Base-by-base conservation (phyloP, 2,329 filamentous ascomycete species). In the Alternaria sp. region DNA sequence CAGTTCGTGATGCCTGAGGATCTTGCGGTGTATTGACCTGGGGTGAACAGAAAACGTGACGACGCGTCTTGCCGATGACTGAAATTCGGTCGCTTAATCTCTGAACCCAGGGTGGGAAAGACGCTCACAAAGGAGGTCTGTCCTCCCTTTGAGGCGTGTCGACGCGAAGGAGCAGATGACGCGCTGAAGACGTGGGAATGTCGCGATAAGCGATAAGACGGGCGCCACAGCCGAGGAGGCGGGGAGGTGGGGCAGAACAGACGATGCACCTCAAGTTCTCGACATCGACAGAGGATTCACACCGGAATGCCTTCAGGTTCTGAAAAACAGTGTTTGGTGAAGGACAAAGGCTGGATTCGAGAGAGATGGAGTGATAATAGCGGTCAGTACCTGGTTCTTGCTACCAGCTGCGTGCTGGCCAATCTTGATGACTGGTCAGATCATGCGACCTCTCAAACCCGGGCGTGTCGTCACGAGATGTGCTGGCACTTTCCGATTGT, bases 121-220 rank as follows among this genome's bases (percentile, higher is more conserved):
- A 36, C 26, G 22, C 48, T 24, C 30, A 34, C 32, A 5, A 16
- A 16, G 22, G 32, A 57, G 43, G 39, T 22, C 30, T 42, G 53
- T 53, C 63, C 61, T 63, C 55, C 47, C 59, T 59, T 57, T 54
- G 54, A 61, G 34, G 54, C 22, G 48, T 52, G 52, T 39, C 52
- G 54, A 61, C 48, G 62, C 51, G 53, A 57, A 51, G 39, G 57
- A 43, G 51, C 54, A 54, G 59, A 67, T 74, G 71, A 72, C 70
- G 69, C 66, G 63, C 59, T 64, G 59, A 42, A 57, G 57, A 47
- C 48, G 53, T 18, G 26, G 36, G 5, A 30, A 59, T 46, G 55
- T 59, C 46, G 65, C 59, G 62, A 69, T 69, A 70, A 64, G 57
- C 66, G 66, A 67, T 70, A 67, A 63, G 51, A 14, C 12, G 14